Percentiles rank a stretch among this genome's conserved stretches.
These are phyloP conservation scores for Xylariaceae sp. DNA, from an alignment of 2,329 filamentous ascomycete genomes.

Conservation along the genomic window DNA sequence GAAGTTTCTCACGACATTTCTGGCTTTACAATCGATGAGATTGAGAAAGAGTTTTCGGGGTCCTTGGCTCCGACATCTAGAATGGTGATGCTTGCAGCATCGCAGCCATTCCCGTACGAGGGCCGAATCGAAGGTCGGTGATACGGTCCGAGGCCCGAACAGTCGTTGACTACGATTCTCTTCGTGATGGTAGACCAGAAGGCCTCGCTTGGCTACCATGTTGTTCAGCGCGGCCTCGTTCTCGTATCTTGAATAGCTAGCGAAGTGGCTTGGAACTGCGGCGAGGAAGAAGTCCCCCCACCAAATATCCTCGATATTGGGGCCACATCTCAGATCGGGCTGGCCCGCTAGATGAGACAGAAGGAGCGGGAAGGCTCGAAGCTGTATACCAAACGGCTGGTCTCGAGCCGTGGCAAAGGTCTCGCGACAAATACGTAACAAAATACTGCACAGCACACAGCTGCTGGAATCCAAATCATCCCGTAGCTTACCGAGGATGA, in stretches of 20 bases:
- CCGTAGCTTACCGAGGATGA: constrained; percentile 1
- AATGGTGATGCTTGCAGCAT: not conserved
- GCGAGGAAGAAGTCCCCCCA: constrained; percentile 1
- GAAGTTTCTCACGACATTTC: not conserved
- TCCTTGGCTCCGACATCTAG: not conserved
- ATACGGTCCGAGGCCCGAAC: not conserved
- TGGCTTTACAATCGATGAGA: constrained; percentile 1
- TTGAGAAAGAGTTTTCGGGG: not conserved
- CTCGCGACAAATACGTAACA: not conserved
- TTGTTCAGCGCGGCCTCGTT: not conserved
- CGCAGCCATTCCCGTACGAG: not conserved
- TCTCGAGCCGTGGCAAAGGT: not conserved
- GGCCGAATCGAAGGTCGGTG: not conserved
- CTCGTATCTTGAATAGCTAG: not conserved
- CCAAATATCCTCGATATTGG: not conserved
- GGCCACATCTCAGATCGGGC: not conserved
- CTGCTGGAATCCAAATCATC: not conserved
- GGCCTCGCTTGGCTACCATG: not conserved
- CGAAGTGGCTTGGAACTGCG: not conserved
- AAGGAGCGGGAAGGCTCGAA: constrained; percentile 2
- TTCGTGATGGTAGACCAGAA: not conserved
- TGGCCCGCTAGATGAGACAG: not conserved
- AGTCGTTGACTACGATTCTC: not conserved
- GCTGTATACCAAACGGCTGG: not conserved
- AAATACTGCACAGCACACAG: not conserved